A percentile compares a stretch with the other conserved stretches of the same genome.
Evolutionary conservation across 2,329 filamentous ascomycete genomes (phyloP).

Genomic region (Aspergillus unguis): DNA sequence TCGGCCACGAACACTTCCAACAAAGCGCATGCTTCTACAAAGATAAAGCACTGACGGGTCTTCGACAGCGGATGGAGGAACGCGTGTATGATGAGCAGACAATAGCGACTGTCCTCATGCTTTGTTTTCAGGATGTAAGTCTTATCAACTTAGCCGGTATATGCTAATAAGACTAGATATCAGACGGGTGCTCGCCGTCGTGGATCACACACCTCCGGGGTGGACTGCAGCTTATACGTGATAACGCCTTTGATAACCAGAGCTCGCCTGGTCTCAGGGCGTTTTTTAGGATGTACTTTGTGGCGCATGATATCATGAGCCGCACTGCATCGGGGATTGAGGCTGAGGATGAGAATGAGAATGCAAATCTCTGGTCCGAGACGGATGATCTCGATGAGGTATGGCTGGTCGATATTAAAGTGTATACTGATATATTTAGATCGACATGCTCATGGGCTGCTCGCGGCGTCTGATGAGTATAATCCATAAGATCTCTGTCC

Average conservation of each 20-base stretch:
- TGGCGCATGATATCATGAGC: constrained; percentile 34
- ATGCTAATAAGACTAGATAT: constrained; percentile 19
- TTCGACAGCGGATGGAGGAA: constrained; percentile 21
- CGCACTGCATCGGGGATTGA: constrained; percentile 20
- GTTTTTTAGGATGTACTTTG: constrained; percentile 29
- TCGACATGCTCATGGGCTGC: constrained; percentile 32
- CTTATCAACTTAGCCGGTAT: background rate
- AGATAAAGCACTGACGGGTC: constrained; percentile 21
- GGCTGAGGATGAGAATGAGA: constrained; percentile 23
- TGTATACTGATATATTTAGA: constrained; percentile 13
- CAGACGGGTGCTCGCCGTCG: constrained; percentile 30
- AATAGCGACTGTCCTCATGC: constrained; percentile 32
- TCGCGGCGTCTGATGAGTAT: constrained; percentile 29
- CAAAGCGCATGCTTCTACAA: constrained; percentile 6
- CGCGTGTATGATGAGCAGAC: constrained; percentile 20
- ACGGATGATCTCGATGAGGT: constrained; percentile 3
- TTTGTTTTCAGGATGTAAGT: constrained; percentile 33
- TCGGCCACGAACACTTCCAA: constrained; percentile 25
- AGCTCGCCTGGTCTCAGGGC: constrained; percentile 12
- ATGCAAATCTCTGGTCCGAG: constrained; percentile 19
- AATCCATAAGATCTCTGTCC: constrained; percentile 23
- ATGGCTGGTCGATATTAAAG: background rate
- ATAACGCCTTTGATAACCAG: constrained; percentile 2
- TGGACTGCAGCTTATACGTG: constrained; percentile 26
- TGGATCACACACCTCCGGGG: constrained; percentile 33